These are phyloP conservation scores for Aaosphaeria pasadenensis DNA, from an alignment of 2,329 filamentous ascomycete genomes.

Conservation along the genomic window DNA sequence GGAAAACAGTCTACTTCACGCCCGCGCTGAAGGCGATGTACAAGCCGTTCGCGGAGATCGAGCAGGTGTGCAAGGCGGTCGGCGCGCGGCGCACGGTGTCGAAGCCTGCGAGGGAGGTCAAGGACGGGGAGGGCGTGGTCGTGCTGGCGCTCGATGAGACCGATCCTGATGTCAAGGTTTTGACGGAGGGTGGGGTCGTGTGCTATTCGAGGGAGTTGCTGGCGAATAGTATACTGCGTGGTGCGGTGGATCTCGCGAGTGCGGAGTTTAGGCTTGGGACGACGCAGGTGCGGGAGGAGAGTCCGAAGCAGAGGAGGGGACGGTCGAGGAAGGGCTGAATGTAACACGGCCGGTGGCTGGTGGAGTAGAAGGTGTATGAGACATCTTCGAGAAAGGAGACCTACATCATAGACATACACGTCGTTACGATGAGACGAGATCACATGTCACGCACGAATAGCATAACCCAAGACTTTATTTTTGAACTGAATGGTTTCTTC, in stretches of 20 bases:
- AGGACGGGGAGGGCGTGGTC: slow-evolving; percentile 20
- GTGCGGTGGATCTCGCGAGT: slow-evolving; percentile 36
- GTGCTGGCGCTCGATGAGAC: slow-evolving; percentile 37
- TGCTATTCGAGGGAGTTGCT: slow-evolving; percentile 46
- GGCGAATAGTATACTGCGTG: slow-evolving; percentile 43
- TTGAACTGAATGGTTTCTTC: too few relatives aligned
- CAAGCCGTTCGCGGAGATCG: slow-evolving; percentile 36
- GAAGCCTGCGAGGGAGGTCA: slow-evolving; percentile 18
- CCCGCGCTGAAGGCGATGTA: slow-evolving; percentile 33
- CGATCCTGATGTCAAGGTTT: slow-evolving; percentile 33
- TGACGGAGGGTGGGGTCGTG: slow-evolving; percentile 30
- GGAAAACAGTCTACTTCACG: slow-evolving; percentile 51
- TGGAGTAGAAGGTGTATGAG: too few relatives aligned
- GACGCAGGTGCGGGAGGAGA: too few relatives aligned
- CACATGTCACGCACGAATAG: too few relatives aligned
- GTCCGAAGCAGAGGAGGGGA: too few relatives aligned
- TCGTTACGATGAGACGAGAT: too few relatives aligned
- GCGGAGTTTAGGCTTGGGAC: slow-evolving; percentile 35
- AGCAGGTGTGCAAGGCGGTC: slow-evolving; percentile 34
- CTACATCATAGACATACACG: too few relatives aligned
- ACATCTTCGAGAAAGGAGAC: too few relatives aligned
- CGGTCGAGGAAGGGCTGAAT: too few relatives aligned
- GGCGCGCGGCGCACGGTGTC: slow-evolving; percentile 34
- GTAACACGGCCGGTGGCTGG: too few relatives aligned
- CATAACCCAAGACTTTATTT: too few relatives aligned